A percentile compares a stretch with the other conserved stretches of the same genome.
Evolutionary conservation across 371 early-diverging fungal genomes (phyloP).

Genomic region (Mucor plumbeus): DNA sequence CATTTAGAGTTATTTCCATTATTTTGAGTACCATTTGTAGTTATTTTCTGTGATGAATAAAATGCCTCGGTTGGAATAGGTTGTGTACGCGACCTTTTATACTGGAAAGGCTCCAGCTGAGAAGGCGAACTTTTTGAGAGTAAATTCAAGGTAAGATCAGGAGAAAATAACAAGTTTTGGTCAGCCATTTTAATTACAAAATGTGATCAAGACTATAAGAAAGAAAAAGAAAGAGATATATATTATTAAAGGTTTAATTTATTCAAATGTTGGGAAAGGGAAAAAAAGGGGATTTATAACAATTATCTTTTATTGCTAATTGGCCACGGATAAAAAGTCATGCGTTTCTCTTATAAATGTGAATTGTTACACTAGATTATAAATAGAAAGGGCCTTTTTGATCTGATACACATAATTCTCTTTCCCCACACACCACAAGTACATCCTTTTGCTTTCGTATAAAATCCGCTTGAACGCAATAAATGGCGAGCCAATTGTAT

Average conservation of each 20-base stretch:
- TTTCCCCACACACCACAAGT: not conserved
- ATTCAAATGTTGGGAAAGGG: slow-evolving; percentile 8
- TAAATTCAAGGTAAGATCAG: slow-evolving; percentile 24
- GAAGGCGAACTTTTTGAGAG: slow-evolving; percentile 43
- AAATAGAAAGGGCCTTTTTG: not conserved
- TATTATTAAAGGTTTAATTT: not conserved
- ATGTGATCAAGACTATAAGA: not conserved
- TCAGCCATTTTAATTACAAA: slow-evolving; percentile 17
- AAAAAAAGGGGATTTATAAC: slow-evolving; percentile 8
- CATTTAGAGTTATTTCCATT: slow-evolving; percentile 9
- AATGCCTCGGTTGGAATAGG: slow-evolving; percentile 22
- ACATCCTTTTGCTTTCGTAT: not conserved
- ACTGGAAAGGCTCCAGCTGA: slow-evolving; percentile 27
- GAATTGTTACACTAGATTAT: slow-evolving; percentile 2
- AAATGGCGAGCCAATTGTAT: not conserved
- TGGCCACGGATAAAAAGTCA: slow-evolving; percentile 25
- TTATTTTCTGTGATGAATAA: slow-evolving; percentile 21
- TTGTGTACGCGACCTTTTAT: slow-evolving; percentile 34
- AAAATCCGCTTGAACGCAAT: not conserved
- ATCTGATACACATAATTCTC: not conserved
- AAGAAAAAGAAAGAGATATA: slow-evolving; percentile 15
- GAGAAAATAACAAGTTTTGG: slow-evolving; percentile 19
- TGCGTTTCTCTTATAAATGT: slow-evolving; percentile 15
- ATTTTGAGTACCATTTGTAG: not conserved
- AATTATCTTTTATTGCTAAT: slow-evolving; percentile 2